Percentiles rank a stretch among this genome's conserved stretches.
Conservation (phyloP, 2,329 filamentous ascomycete genomes). For the Ilyonectria mors-panacis region DNA sequence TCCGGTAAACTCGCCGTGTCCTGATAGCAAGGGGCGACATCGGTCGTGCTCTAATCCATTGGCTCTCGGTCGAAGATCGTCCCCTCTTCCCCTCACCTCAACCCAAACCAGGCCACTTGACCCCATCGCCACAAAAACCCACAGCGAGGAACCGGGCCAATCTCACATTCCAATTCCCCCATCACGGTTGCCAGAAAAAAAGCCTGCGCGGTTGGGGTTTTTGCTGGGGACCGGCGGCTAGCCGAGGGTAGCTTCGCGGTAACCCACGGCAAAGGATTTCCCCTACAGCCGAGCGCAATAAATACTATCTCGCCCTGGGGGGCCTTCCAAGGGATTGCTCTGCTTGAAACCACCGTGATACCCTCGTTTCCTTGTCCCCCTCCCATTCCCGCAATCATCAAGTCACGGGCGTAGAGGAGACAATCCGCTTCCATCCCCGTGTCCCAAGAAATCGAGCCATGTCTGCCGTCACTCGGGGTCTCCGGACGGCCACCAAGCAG, state of each 20-base stretch:
- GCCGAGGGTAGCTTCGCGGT: slow-evolving; percentile 48
- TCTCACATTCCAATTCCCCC: slow-evolving; percentile 8
- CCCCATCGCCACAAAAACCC: neutral
- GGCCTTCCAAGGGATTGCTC: neutral
- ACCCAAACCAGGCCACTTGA: slow-evolving; percentile 19
- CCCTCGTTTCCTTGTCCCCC: neutral
- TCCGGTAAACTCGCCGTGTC: neutral
- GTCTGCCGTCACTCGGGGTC: slow-evolving; percentile 69
- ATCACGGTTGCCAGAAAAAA: neutral
- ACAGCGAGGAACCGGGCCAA: slow-evolving; percentile 9
- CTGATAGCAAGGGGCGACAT: slow-evolving; percentile 11
- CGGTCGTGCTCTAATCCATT: slow-evolving; percentile 5
- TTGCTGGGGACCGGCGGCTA: slow-evolving; percentile 39
- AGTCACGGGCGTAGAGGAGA: slow-evolving; percentile 1
- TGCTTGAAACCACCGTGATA: slow-evolving; percentile 6
- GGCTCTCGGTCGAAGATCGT: neutral
- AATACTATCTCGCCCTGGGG: slow-evolving; percentile 35
- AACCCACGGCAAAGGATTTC: slow-evolving; percentile 42
- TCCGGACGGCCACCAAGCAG: slow-evolving; percentile 69
- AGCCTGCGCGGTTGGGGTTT: slow-evolving; percentile 19
- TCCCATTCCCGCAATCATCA: neutral
- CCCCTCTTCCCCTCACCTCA: slow-evolving; percentile 13
- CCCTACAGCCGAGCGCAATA: slow-evolving; percentile 47
- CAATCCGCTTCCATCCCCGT: slow-evolving; percentile 2
- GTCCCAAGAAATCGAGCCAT: slow-evolving; percentile 52